Evolutionary conservation across 23 red algal species (phyloP), one percentile per base, ranked within the genome.

Genomic region (Gracilaria domingensis): DNA sequence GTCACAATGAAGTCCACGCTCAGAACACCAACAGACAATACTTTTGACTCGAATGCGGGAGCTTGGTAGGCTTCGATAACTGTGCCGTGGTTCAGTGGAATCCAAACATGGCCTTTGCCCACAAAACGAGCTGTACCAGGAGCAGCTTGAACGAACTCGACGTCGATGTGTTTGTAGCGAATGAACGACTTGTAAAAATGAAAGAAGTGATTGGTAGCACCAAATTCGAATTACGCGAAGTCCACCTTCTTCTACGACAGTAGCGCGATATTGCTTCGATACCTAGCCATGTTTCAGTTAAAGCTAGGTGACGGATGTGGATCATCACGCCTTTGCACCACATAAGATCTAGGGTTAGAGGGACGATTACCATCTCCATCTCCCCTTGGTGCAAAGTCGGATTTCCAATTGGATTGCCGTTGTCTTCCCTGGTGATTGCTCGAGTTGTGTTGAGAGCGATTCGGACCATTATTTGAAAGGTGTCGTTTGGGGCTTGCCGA

Each of bases 1-100:
- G n/a, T n/a, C n/a, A n/a, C n/a, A n/a, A n/a, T n/a, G n/a, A n/a
- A n/a, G n/a, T n/a, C n/a, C n/a, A n/a, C n/a, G n/a, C n/a, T n/a
- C n/a, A 65, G 51, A 23, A 84, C 30, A 62, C 80, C 49, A 59
- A 84, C 80, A 44, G 80, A 65, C 11, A 84, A 36, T 38, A 84
- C 66, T 13, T 65, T 84, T 11, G 55, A 32, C 9, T 53, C 25
- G 38, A 34, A 65, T n/a, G 35, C 50, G 8, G 57, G 80, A 14
- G 57, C 51, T 7, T 84, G 80, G 25, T 64, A 53, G 58, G 51
- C 16, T 32, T 59, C 47, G 9, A 16, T 25, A 65, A 20, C 28
- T 20, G 55, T 62, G 36, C 66, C 12, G 5, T 17, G 9, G 25
- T 32, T 16, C 58, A 34, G 53, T 9, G 1, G 0, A 65, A 30